Base-by-base conservation (phyloP, 441 rosid species). In the Populus hybrid region DNA sequence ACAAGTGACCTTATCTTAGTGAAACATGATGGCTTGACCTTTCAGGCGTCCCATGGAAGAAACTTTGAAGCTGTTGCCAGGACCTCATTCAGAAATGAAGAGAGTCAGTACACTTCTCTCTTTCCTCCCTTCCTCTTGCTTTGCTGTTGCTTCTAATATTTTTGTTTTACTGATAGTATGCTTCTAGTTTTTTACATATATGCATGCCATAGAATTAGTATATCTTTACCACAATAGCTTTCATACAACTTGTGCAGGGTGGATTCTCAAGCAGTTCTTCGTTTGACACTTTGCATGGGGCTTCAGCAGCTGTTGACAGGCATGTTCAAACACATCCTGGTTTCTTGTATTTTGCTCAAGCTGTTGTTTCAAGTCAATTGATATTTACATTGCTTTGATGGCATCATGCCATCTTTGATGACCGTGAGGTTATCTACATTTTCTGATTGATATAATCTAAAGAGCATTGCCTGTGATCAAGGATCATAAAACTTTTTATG, bases 1-100 rank as follows among this genome's bases (percentile, higher is more conserved):
- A 50, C 57, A 50, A 50, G 57, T 50, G 57, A 50, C 57, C 57
- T 50, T 50, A 14, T 50, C 54, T 70, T 82, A 67, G 35, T 72
- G 23, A 65, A 57, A 78, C 50, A 40, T 72, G 74, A 57, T 73
- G 66, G 50, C 63, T 32, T 70, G 72, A 61, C 75, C 67, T 73
- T 88, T 64, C 87, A 95, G 99, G 98, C 97, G 94, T 78, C 91
- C 94, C 38, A 82, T 94, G 73, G 99, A 95, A 87, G 97, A 94
- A 83, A 88, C 88, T 80, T 77, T 92, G 93, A 95, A 85, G 89
- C 81, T 90, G 76, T 79, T 95, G 77, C 97, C 98, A 18, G 99
- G 99, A 82, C 99, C 97, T 3, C 99, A 94, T 81, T 81, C 85
- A 69, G 99, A 95, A 85, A 86, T 87, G 70, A 94, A 89, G 86